These are phyloP conservation scores for Nannochloropsis gaditana DNA, from an alignment of 108 stramenopile species.

Conservation along the genomic window DNA sequence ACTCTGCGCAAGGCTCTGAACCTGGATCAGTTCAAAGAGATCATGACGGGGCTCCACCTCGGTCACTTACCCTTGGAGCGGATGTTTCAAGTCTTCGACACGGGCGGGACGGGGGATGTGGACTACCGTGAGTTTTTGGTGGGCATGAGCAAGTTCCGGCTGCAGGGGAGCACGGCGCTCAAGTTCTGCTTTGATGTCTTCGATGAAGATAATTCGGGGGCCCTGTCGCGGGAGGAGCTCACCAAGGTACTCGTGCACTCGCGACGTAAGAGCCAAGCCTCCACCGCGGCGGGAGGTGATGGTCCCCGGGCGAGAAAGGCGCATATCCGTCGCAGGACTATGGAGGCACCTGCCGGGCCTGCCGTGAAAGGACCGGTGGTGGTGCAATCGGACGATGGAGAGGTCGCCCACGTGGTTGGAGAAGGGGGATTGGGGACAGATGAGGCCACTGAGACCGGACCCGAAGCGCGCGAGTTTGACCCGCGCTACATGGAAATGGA, in stretches of 20 bases:
- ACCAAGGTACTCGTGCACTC: background rate
- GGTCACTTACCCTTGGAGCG: conserved; percentile 14
- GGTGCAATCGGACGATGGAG: background rate
- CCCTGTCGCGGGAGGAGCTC: conserved; percentile 18
- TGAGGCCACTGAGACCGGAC: background rate
- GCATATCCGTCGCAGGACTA: too few relatives aligned
- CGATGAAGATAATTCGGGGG: conserved; percentile 18
- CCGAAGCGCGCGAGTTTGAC: background rate
- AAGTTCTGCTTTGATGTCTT: conserved; percentile 21
- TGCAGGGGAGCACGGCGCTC: background rate
- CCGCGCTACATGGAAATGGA: background rate
- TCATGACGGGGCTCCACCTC: background rate
- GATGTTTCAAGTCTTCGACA: conserved; percentile 20
- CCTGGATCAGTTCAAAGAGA: background rate
- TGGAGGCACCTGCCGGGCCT: background rate
- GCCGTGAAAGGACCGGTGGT: background rate
- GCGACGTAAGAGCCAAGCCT: background rate
- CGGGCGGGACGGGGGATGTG: background rate
- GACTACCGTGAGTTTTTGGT: conserved; percentile 21
- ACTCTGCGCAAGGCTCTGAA: background rate
- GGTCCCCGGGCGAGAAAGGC: background rate
- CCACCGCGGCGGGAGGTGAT: background rate
- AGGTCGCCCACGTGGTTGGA: background rate
- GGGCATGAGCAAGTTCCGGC: conserved; percentile 11
- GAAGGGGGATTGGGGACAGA: background rate